Evolutionary conservation across 768 basidiomycete species (phyloP).

Genomic region (Erythrobasidium yunnanense): DNA sequence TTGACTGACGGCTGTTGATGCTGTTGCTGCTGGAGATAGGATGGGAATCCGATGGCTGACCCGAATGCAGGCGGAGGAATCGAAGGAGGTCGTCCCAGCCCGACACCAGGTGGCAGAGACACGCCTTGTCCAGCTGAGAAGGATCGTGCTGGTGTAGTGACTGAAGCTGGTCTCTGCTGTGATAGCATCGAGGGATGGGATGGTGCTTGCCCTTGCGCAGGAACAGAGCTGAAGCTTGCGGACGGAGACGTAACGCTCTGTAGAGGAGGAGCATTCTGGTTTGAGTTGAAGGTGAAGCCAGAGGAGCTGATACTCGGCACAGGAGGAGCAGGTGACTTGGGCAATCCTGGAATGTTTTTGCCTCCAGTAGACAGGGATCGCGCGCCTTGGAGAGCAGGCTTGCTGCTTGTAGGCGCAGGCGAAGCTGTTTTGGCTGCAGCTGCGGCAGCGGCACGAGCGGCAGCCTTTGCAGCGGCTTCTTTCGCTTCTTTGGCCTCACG

Average conservation of each 20-base stretch:
- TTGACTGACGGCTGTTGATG: not conserved
- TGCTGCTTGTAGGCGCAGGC: constrained; percentile 24
- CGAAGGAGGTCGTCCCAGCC: not conserved
- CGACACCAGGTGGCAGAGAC: not conserved
- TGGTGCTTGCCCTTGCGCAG: too few relatives aligned
- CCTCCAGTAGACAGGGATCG: not conserved
- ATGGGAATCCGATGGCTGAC: not conserved
- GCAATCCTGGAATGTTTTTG: constrained; percentile 33
- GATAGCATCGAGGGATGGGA: constrained; percentile 25
- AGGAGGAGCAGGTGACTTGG: constrained; percentile 27
- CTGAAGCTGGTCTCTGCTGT: not conserved
- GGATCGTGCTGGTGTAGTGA: not conserved
- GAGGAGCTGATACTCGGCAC: not conserved
- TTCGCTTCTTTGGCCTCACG: constrained; percentile 31
- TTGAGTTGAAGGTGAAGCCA: not conserved
- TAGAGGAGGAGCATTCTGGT: too few relatives aligned
- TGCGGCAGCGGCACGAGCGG: constrained; percentile 30
- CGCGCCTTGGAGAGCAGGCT: not conserved
- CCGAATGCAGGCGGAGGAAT: not conserved
- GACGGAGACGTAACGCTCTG: not conserved
- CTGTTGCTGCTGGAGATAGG: not conserved
- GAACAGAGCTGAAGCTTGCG: constrained; percentile 2
- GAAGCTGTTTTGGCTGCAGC: constrained; percentile 25
- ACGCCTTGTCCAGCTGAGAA: not conserved
- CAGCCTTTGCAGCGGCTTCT: constrained; percentile 34